phyloP scores from a whole-genome alignment of 1,284 basidiomycete species.

The Apiotrichum mycotoxinovorans region DNA sequence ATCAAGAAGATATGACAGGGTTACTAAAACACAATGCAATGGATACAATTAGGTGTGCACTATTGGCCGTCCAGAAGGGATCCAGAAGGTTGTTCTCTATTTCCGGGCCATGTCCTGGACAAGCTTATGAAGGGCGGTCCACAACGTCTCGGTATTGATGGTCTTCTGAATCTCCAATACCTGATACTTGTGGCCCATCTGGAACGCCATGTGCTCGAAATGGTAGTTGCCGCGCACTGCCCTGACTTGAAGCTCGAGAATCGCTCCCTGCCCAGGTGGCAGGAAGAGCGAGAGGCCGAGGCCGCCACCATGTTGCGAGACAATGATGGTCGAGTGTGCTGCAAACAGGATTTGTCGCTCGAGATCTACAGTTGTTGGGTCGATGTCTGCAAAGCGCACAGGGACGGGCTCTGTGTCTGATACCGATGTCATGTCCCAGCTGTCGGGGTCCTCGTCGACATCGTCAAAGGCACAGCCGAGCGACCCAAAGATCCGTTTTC shows the following conservation, averaged over 20 bases:
- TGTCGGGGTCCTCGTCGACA: slow-evolving; percentile 31
- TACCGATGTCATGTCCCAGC: slow-evolving; percentile 17
- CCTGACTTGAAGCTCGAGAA: slow-evolving; percentile 40
- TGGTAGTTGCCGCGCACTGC: slow-evolving; percentile 33
- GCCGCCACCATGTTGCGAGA: slow-evolving; percentile 43
- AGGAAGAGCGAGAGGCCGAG: slow-evolving; percentile 43
- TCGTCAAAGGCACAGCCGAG: slow-evolving; percentile 29
- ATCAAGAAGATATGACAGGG: too few relatives aligned
- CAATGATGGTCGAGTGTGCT: slow-evolving; percentile 36
- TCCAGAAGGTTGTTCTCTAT: too few relatives aligned
- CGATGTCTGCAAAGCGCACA: slow-evolving; percentile 34
- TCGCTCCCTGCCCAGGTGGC: slow-evolving; percentile 30
- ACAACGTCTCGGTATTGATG: slow-evolving; percentile 37
- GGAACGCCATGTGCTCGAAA: slow-evolving; percentile 43
- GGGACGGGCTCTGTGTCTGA: slow-evolving; percentile 1
- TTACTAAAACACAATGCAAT: too few relatives aligned
- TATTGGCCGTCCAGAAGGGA: too few relatives aligned
- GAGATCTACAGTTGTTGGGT: slow-evolving; percentile 38
- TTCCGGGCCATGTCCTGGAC: background rate
- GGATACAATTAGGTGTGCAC: too few relatives aligned
- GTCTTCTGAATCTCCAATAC: slow-evolving; percentile 18
- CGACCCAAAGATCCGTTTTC: too few relatives aligned
- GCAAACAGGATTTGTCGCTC: slow-evolving; percentile 41
- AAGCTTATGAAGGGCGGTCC: slow-evolving; percentile 4
- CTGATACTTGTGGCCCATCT: slow-evolving; percentile 33